A percentile compares a stretch with the other conserved stretches of the same genome.
Conservation (phyloP, 2,329 filamentous ascomycete species). For the Epichloe typhina region DNA sequence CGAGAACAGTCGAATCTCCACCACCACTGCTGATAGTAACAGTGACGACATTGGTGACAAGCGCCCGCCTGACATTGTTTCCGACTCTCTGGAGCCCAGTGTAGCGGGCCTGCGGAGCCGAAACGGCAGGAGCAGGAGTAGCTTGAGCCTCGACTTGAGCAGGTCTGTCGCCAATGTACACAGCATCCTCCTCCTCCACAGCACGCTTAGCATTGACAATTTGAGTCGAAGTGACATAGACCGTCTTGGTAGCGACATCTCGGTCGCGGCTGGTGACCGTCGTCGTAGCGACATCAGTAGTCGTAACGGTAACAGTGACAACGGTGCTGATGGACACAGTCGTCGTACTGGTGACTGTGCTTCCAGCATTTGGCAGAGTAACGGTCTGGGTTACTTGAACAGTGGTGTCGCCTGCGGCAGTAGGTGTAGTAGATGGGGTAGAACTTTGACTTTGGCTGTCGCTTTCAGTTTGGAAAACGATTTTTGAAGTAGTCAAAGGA, state of each 20-base stretch:
- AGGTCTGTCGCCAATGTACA: neutral
- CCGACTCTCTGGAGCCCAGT: conserved; percentile 7
- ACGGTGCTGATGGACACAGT: conserved; percentile 16
- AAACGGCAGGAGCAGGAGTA: conserved; percentile 7
- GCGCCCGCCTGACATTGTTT: conserved; percentile 21
- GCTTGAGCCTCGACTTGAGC: conserved; percentile 9
- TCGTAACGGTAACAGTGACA: conserved; percentile 21
- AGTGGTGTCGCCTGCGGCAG: conserved; percentile 14
- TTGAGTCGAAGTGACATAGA: conserved; percentile 22
- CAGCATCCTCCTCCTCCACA: conserved; percentile 3
- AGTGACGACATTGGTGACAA: conserved; percentile 19
- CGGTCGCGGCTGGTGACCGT: conserved; percentile 23
- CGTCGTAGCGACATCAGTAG: conserved; percentile 21
- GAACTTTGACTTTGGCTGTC: conserved; percentile 8
- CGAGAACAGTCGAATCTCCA: conserved; percentile 13
- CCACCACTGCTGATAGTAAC: conserved; percentile 15
- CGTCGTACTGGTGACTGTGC: conserved; percentile 17
- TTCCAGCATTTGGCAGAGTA: conserved; percentile 13
- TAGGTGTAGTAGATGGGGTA: neutral
- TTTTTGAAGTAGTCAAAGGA: neutral
- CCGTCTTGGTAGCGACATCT: conserved; percentile 22
- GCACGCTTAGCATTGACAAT: conserved; percentile 21
- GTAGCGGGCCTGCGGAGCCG: conserved; percentile 9
- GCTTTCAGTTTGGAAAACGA: neutral
- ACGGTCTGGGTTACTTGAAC: conserved; percentile 19